A percentile compares a stretch with the other conserved stretches of the same genome.
Conservation (phyloP, 2,329 filamentous ascomycete species). For the Penicillium hordei region DNA sequence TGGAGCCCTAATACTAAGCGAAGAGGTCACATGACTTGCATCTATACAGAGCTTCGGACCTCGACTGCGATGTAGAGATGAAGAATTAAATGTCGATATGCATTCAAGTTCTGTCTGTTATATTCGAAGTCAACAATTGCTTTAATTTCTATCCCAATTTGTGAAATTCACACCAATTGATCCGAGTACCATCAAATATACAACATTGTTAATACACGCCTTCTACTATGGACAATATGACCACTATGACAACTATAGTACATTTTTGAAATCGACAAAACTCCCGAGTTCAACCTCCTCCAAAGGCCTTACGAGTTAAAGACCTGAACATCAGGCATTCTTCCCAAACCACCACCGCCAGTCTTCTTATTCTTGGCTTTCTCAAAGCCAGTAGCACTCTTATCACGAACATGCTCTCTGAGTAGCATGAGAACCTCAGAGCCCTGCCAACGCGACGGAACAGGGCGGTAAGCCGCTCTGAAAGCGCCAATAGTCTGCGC, state of each 20-base stretch:
- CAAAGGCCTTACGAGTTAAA: conserved; percentile 33
- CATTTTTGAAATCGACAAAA: background rate
- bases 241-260: conserved; percentile 13
- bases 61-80: background rate
- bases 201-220: conserved; percentile 5
- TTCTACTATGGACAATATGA: background rate
- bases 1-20: conserved; percentile 37
- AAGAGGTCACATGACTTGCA: conserved; percentile 28
- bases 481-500: conserved; percentile 94
- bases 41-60: conserved; percentile 2
- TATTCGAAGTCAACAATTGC: background rate
- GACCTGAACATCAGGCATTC: conserved; percentile 50
- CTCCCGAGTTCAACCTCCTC: background rate
- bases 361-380: conserved; percentile 41
- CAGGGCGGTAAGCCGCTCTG: conserved; percentile 87
- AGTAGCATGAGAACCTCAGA: conserved; percentile 77
- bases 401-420: conserved; percentile 73
- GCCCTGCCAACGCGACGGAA: conserved; percentile 79
- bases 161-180: background rate
- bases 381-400: conserved; percentile 55
- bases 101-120: background rate
- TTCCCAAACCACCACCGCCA: conserved; percentile 44
- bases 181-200: conserved; percentile 4
- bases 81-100: background rate
- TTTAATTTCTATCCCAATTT: background rate